Percentiles rank a stretch among this genome's conserved stretches.
Evolutionary conservation across 129 eudicot genomes (phyloP).

Genomic region (Erigeron canadensis): DNA sequence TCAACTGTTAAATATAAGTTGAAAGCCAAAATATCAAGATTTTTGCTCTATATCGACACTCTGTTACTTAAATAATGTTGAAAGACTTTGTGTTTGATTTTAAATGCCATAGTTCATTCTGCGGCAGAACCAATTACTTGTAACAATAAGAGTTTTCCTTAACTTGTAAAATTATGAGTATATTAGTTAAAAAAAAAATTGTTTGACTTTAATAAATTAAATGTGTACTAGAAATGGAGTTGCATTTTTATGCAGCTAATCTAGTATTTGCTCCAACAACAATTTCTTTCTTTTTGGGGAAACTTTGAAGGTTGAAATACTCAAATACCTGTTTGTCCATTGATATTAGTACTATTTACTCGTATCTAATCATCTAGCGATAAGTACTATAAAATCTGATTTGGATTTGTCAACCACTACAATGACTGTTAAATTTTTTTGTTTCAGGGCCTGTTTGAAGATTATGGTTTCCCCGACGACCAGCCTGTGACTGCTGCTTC

Average conservation of each 20-base stretch:
- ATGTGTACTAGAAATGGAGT: not conserved
- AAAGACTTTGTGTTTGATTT: not conserved
- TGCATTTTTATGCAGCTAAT: slow-evolving; percentile 5
- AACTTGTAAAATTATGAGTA: not conserved
- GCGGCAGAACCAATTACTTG: too few species aligned
- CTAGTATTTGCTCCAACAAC: not conserved
- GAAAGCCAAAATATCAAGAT: not conserved
- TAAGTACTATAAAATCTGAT: not conserved
- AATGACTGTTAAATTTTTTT: slow-evolving; percentile 10
- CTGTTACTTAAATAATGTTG: not conserved
- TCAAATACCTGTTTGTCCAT: not conserved
- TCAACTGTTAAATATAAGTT: slow-evolving; percentile 1
- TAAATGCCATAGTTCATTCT: not conserved
- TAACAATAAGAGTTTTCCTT: not conserved
- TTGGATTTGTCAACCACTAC: not conserved
- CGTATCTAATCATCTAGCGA: not conserved
- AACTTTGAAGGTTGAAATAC: not conserved
- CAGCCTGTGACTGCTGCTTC: slow-evolving; percentile 38
- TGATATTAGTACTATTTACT: not conserved
- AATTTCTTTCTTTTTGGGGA: too few species aligned
- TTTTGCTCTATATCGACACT: not conserved
- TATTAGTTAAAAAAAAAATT: not conserved
- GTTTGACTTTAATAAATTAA: not conserved
- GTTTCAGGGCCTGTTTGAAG: slow-evolving; percentile 68
- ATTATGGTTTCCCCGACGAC: slow-evolving; percentile 72